Conservation (phyloP, 2,329 filamentous ascomycete genomes). For the Botryosphaeria dothidea region DNA sequence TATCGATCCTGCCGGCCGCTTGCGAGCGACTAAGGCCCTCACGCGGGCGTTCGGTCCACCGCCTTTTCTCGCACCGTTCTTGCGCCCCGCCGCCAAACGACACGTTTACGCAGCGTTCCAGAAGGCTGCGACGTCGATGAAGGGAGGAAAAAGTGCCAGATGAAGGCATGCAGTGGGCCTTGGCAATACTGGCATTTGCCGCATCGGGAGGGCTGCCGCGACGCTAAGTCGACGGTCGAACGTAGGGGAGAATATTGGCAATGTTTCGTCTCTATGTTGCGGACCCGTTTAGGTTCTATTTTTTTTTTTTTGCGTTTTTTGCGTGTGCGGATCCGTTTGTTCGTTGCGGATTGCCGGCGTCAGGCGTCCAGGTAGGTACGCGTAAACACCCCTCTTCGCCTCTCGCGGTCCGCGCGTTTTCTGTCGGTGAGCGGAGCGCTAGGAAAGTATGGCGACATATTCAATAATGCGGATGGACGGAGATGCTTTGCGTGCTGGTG, state of each 20-base stretch:
- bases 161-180: neutral
- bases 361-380: neutral
- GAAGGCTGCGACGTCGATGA: neutral
- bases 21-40: too few relatives aligned
- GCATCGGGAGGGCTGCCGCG: neutral
- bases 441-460: too few relatives aligned
- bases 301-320: neutral
- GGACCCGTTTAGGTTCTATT: neutral
- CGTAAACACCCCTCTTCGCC: neutral
- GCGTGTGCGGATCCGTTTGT: neutral
- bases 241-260: constrained; percentile 18
- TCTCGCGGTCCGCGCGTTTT: neutral
- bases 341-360: too few relatives aligned
- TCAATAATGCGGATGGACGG: too few relatives aligned
- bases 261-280: neutral
- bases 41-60: neutral
- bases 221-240: constrained; percentile 18
- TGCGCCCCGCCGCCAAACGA: too few relatives aligned
- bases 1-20: neutral
- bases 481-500: neutral
- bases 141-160: neutral
- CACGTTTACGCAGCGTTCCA: neutral
- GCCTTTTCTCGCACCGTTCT: too few relatives aligned
- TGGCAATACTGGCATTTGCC: constrained; percentile 15
- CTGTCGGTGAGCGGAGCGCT: too few relatives aligned